phyloP scores from a whole-genome alignment of 1,139 yeast species.

The Kodamaea arcana region DNA sequence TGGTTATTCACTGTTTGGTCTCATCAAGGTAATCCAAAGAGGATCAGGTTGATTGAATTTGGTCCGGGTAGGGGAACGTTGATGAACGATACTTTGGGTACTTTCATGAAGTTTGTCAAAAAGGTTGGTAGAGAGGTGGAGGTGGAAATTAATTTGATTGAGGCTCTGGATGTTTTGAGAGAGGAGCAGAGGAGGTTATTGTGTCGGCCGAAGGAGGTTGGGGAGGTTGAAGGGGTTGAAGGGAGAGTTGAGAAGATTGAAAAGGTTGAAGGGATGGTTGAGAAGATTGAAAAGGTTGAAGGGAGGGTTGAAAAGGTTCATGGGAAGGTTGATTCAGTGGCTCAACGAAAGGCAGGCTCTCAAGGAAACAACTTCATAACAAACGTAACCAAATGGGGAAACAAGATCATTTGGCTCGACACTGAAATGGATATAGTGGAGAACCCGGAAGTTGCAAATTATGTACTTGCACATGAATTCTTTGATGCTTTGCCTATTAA shows the following conservation, averaged over 20 bases:
- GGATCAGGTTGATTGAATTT: conserved; percentile 65
- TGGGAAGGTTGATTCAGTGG: no score
- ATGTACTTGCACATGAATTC: conserved; percentile 77
- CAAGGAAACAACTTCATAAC: no score
- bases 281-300: conserved; percentile 5
- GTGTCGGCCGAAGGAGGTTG: no score
- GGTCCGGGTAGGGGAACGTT: conserved; percentile 88
- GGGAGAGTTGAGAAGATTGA: conserved; percentile 3
- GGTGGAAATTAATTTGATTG: conserved; percentile 56
- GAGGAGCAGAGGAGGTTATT: conserved; percentile 51
- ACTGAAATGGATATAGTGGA: conserved; percentile 54
- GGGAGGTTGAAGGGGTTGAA: conserved; percentile 13
- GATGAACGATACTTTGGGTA: conserved; percentile 58
- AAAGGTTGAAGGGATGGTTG: no score
- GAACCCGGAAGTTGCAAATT: conserved; percentile 45
- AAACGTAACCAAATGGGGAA: conserved; percentile 59
- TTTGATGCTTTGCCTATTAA: conserved; percentile 84
- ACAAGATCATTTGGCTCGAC: conserved; percentile 62
- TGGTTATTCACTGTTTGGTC: conserved; percentile 67
- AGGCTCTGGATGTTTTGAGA: conserved; percentile 67
- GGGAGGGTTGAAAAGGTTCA: no score
- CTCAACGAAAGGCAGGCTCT: no score
- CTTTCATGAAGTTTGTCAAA: conserved; percentile 40
- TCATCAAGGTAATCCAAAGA: conserved; percentile 47
- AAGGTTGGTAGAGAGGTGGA: conserved; percentile 20